Percentiles rank a stretch among this genome's conserved stretches.
Evolutionary conservation across 2,329 filamentous ascomycete genomes (phyloP).

Genomic region (Epicoccum nigrum): DNA sequence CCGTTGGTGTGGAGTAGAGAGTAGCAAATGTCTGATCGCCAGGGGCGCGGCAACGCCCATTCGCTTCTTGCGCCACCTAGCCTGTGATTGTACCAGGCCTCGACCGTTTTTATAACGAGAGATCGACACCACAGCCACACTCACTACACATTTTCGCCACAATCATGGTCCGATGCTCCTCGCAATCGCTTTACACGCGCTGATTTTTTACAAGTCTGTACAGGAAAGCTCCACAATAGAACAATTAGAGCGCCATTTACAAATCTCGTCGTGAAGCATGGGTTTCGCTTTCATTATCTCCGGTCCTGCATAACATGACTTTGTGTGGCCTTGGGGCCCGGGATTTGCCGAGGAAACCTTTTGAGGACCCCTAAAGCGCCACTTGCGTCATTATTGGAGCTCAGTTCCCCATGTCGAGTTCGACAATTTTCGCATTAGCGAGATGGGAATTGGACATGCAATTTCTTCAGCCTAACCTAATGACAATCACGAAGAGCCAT

Average conservation of each 20-base stretch:
- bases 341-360: not conserved
- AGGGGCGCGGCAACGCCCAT: slow-evolving; percentile 14
- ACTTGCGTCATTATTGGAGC: slow-evolving; percentile 25
- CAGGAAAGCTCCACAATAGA: not conserved
- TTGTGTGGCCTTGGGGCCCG: not conserved
- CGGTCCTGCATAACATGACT: no score
- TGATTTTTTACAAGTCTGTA: not conserved
- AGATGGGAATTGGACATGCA: slow-evolving; percentile 20
- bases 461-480: slow-evolving; percentile 4
- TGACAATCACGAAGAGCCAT: not conserved
- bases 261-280: not conserved
- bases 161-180: slow-evolving; percentile 5
- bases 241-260: not conserved
- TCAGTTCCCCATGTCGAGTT: slow-evolving; percentile 23
- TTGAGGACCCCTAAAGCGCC: slow-evolving; percentile 15
- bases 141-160: slow-evolving; percentile 13
- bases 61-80: slow-evolving; percentile 9
- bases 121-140: slow-evolving; percentile 27
- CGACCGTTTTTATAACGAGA: slow-evolving; percentile 3
- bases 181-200: not conserved
- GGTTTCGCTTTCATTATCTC: not conserved
- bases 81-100: not conserved
- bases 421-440: slow-evolving; percentile 17
- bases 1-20: slow-evolving; percentile 7
- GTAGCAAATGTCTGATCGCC: slow-evolving; percentile 14